Conservation (phyloP, 306 rosid species). For the Mimosa pudica region DNA sequence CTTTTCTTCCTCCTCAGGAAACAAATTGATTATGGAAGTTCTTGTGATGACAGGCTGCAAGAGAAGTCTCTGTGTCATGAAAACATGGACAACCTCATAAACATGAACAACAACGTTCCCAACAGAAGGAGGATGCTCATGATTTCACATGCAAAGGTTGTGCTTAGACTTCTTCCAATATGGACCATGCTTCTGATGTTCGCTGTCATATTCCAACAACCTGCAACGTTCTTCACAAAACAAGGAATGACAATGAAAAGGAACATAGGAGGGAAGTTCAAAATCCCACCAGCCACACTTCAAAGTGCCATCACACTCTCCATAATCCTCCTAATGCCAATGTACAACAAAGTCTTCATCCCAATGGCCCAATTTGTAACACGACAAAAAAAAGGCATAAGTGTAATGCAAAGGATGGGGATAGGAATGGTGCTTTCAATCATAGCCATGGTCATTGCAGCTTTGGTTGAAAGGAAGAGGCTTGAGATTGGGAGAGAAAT, state of each 20-base stretch:
- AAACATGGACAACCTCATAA: slow-evolving; percentile 45
- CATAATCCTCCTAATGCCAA: slow-evolving; percentile 79
- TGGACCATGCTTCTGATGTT: slow-evolving; percentile 94
- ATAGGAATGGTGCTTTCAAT: slow-evolving; percentile 82
- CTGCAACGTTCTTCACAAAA: slow-evolving; percentile 89
- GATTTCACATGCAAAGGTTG: slow-evolving; percentile 51
- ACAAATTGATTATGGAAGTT: background rate
- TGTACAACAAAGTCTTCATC: slow-evolving; percentile 67
- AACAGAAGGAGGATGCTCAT: slow-evolving; percentile 38
- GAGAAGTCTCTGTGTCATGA: slow-evolving; percentile 70
- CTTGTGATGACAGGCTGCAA: slow-evolving; percentile 63
- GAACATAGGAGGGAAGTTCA: slow-evolving; percentile 62
- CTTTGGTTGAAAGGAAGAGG: slow-evolving; percentile 72
- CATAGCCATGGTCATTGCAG: slow-evolving; percentile 82
- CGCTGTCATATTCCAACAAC: slow-evolving; percentile 90
- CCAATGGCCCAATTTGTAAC: slow-evolving; percentile 65
- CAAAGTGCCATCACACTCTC: slow-evolving; percentile 83
- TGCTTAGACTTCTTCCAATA: slow-evolving; percentile 74
- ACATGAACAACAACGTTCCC: slow-evolving; percentile 37
- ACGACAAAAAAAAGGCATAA: slow-evolving; percentile 60
- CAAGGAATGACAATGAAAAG: slow-evolving; percentile 98
- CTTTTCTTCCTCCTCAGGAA: background rate
- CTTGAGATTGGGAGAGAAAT: slow-evolving; percentile 47
- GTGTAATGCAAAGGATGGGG: slow-evolving; percentile 89
- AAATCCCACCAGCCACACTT: slow-evolving; percentile 92